Percentiles rank a stretch among this genome's conserved stretches.
phyloP scores from a whole-genome alignment of 1,284 basidiomycete genomes.

The Singerocomus inundabilis region DNA sequence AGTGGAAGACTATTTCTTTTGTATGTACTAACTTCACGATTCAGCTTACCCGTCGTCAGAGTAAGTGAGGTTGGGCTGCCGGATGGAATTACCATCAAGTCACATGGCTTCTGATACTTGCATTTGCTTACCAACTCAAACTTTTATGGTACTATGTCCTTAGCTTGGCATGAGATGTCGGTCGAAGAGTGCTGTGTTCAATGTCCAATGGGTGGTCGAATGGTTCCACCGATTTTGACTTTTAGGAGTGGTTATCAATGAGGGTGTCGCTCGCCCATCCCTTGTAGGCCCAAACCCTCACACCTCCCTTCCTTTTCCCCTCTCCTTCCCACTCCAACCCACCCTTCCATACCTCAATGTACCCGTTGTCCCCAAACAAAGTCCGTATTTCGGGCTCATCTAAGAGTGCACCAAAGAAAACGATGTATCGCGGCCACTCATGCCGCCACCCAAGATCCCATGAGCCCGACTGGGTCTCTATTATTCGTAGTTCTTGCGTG shows the following conservation, averaged over 20 bases:
- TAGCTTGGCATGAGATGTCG: neutral
- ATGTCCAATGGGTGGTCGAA: neutral
- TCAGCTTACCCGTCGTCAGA: conserved; percentile 34
- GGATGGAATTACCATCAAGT: neutral
- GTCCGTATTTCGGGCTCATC: conserved; percentile 46
- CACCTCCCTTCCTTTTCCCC: conserved; percentile 68
- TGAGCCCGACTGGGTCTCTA: conserved; percentile 24
- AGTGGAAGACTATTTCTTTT: conserved; percentile 12
- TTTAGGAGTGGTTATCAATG: neutral
- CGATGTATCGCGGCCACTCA: conserved; percentile 78
- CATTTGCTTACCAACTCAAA: neutral
- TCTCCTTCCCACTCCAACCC: conserved; percentile 88
- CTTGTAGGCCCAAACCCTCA: conserved; percentile 59
- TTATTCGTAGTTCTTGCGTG: conserved; percentile 18
- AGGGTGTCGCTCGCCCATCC: neutral
- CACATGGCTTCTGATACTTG: neutral
- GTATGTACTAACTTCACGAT: conserved; percentile 13
- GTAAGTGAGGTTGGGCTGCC: conserved; percentile 23
- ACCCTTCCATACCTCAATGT: conserved; percentile 60
- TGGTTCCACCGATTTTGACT: neutral
- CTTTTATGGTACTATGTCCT: neutral
- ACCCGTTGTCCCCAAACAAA: conserved; percentile 59
- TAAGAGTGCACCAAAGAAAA: conserved; percentile 77
- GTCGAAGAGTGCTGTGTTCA: neutral
- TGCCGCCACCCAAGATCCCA: conserved; percentile 55